Evolutionary conservation across 495 filamentous ascomycete species (phyloP).

Genomic region (Annulohypoxylon moriforme): DNA sequence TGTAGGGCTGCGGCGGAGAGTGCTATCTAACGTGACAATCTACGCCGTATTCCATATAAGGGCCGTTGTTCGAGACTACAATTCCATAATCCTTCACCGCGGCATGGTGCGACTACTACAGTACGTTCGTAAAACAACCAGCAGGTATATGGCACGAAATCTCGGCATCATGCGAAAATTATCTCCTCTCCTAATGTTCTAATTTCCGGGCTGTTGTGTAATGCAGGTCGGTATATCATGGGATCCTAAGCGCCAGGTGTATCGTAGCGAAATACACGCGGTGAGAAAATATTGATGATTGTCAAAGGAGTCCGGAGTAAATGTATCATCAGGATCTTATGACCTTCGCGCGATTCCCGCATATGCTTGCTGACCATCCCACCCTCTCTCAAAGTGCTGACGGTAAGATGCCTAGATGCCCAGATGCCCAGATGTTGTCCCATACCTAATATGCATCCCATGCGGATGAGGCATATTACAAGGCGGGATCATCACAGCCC

Average conservation of each 20-base stretch:
- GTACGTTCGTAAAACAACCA: neutral
- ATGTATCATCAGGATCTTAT: constrained; percentile 10
- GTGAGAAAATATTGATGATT: neutral
- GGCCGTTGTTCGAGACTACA: constrained; percentile 14
- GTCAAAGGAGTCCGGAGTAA: constrained; percentile 30
- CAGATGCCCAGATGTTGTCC: neutral
- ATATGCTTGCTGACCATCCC: constrained; percentile 15
- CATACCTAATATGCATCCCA: constrained; percentile 7
- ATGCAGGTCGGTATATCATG: constrained; percentile 4
- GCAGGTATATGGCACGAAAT: neutral
- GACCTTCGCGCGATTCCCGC: constrained; percentile 23
- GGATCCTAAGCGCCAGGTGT: constrained; percentile 18
- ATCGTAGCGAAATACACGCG: neutral
- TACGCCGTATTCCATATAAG: constrained; percentile 11
- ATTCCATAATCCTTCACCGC: constrained; percentile 5
- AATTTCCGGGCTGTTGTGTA: neutral
- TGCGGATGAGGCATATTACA: constrained; percentile 40
- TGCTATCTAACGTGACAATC: constrained; percentile 16
- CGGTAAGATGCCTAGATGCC: neutral
- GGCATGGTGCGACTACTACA: constrained; percentile 12
- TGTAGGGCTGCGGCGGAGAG: constrained; percentile 35
- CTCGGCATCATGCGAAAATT: neutral
- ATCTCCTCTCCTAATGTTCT: neutral
- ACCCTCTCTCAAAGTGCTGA: constrained; percentile 30
- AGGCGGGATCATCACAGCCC: constrained; percentile 25